These are phyloP conservation scores for Paracorniculantispora psalliotae DNA, from an alignment of 2,329 filamentous ascomycete species.

Conservation along the genomic window DNA sequence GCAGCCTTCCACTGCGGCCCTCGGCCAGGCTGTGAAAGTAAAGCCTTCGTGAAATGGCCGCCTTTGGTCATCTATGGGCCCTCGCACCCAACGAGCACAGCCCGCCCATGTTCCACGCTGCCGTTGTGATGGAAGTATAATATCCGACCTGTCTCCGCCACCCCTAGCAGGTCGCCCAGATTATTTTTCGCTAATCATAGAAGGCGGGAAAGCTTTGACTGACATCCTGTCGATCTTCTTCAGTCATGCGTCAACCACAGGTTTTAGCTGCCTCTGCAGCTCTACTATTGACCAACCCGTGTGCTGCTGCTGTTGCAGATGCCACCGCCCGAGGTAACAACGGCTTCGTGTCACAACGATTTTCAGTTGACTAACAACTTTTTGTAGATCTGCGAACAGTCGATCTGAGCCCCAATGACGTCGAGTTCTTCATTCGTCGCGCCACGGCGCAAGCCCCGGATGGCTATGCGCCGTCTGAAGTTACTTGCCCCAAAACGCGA, in stretches of 20 bases:
- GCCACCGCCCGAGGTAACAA: not conserved
- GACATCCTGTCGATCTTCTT: not conserved
- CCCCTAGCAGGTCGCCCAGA: not conserved
- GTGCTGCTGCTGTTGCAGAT: not conserved
- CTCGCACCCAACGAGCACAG: constrained; percentile 4
- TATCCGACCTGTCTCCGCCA: constrained; percentile 4
- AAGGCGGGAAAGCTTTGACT: not conserved
- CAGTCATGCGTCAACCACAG: constrained; percentile 7
- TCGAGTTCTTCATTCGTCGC: constrained; percentile 11
- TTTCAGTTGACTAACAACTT: not conserved
- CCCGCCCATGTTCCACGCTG: not conserved
- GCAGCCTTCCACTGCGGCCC: not conserved
- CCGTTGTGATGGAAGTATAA: not conserved
- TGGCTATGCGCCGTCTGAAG: constrained; percentile 65
- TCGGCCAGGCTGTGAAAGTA: constrained; percentile 7
- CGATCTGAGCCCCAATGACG: not conserved
- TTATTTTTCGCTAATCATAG: not conserved
- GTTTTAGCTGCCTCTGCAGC: constrained; percentile 6
- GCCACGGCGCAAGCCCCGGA: constrained; percentile 24
- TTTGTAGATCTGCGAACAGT: not conserved
- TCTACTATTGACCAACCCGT: not conserved
- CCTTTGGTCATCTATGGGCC: not conserved
- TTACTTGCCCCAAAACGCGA: constrained; percentile 63
- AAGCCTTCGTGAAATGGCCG: constrained; percentile 4
- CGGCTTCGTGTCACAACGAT: too few species aligned